These are phyloP conservation scores for Agrocybe chaxingu DNA, from an alignment of 768 basidiomycete genomes.

Conservation along the genomic window DNA sequence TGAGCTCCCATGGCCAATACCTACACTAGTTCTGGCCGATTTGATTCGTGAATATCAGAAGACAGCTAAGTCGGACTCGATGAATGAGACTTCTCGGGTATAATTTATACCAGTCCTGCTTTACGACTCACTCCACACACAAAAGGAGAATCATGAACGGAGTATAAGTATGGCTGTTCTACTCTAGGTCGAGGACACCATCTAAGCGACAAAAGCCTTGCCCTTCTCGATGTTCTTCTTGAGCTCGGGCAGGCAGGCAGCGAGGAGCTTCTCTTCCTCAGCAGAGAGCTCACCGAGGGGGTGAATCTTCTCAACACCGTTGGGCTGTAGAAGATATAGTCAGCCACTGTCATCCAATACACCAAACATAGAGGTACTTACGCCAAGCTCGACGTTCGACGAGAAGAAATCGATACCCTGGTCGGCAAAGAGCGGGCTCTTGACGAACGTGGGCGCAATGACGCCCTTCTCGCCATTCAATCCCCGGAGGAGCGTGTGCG, in stretches of 20 bases:
- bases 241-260: slow-evolving; percentile 85
- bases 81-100: no score
- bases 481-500: slow-evolving; percentile 77
- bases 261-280: slow-evolving; percentile 83
- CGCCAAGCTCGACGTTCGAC: slow-evolving; percentile 89
- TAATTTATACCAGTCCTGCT: no score
- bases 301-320: slow-evolving; percentile 93
- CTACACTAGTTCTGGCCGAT: no score
- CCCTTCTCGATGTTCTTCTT: slow-evolving; percentile 99
- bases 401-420: slow-evolving; percentile 96
- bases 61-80: no score
- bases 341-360: neutral
- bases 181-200: slow-evolving; percentile 11
- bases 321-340: slow-evolving; percentile 37
- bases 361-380: slow-evolving; percentile 39
- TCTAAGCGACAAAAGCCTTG: slow-evolving; percentile 63
- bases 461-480: slow-evolving; percentile 88
- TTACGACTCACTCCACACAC: no score
- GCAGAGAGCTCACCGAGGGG: slow-evolving; percentile 75
- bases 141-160: no score
- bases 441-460: slow-evolving; percentile 82
- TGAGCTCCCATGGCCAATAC: no score
- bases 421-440: slow-evolving; percentile 80
- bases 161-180: neutral
- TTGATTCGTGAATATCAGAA: no score